A percentile compares a stretch with the other conserved stretches of the same genome.
Conservation (phyloP, 2,329 filamentous ascomycete genomes). For the Colletotrichum shisoi region DNA sequence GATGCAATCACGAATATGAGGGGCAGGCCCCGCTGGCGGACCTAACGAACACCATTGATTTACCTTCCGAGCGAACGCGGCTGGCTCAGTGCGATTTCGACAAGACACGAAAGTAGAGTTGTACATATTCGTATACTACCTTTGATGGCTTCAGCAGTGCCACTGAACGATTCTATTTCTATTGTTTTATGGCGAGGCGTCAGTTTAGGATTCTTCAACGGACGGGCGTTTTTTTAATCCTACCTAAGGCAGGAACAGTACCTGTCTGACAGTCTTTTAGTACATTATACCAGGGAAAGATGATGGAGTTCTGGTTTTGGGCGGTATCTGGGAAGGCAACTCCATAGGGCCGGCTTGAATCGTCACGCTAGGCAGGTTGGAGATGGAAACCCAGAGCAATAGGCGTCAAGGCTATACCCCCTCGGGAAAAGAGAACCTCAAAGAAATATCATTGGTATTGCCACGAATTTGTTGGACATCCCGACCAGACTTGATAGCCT, state of each 20-base stretch:
- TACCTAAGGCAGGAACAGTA: conserved; percentile 13
- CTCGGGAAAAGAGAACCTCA: conserved; percentile 16
- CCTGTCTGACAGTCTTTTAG: conserved; percentile 31
- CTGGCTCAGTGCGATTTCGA: background rate
- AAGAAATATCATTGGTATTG: conserved; percentile 15
- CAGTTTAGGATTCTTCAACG: conserved; percentile 23
- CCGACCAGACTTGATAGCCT: conserved; percentile 21
- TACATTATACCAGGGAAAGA: conserved; percentile 32
- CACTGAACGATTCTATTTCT: conserved; percentile 26
- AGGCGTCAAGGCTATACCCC: conserved; percentile 2
- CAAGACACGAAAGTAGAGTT: conserved; percentile 15
- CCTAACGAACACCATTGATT: conserved; percentile 11
- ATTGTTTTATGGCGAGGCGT: conserved; percentile 36
- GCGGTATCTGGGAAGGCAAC: conserved; percentile 16
- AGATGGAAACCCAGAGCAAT: background rate
- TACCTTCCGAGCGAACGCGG: background rate
- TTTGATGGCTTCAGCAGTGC: conserved; percentile 30
- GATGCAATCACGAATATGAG: background rate
- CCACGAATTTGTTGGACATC: conserved; percentile 13
- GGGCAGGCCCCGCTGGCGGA: conserved; percentile 37
- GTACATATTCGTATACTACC: conserved; percentile 34
- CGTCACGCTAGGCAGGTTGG: conserved; percentile 1
- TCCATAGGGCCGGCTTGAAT: background rate
- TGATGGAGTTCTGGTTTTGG: conserved; percentile 30
- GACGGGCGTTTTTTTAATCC: conserved; percentile 15